Conservation (phyloP, 306 rosid genomes). For the Vicia sativa region DNA sequence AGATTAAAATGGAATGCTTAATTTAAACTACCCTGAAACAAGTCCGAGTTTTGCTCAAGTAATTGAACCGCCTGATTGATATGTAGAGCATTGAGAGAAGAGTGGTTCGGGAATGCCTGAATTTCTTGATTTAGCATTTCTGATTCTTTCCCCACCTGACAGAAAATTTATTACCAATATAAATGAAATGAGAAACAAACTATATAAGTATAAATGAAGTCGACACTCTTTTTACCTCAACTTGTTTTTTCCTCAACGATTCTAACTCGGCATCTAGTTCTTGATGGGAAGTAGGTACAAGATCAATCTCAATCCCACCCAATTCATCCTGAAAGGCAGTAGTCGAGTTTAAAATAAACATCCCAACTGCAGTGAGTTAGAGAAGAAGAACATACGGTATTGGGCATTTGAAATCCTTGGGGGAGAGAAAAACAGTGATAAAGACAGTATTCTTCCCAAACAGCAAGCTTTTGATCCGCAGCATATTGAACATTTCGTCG, state of each 20-base stretch:
- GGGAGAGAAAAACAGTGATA: conserved; percentile 75
- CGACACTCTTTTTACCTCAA: conserved; percentile 43
- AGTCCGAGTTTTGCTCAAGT: conserved; percentile 47
- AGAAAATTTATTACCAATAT: conserved; percentile 24
- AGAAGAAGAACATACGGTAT: conserved; percentile 53
- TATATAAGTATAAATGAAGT: conserved; percentile 9
- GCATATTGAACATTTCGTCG: conserved; percentile 56
- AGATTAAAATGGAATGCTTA: conserved; percentile 1
- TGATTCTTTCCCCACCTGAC: conserved; percentile 73
- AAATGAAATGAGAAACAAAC: conserved; percentile 6
- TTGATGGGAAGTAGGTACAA: too few relatives aligned
- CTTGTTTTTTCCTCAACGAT: too few relatives aligned
- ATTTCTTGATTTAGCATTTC: conserved; percentile 64
- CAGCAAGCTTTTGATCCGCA: conserved; percentile 58
- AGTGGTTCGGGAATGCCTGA: conserved; percentile 58
- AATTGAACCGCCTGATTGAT: conserved; percentile 53
- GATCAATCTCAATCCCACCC: too few relatives aligned
- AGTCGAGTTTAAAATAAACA: too few relatives aligned
- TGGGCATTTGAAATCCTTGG: conserved; percentile 60
- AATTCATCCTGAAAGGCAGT: too few relatives aligned
- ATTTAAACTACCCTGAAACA: conserved; percentile 69
- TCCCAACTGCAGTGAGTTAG: not conserved
- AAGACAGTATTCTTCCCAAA: conserved; percentile 83
- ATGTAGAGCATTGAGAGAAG: conserved; percentile 48
- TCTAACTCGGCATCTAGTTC: too few relatives aligned